Evolutionary conservation across 805 yeast genomes (phyloP), one percentile per base, ranked within the genome.

Genomic region (Starmerella lactis-condensi): DNA sequence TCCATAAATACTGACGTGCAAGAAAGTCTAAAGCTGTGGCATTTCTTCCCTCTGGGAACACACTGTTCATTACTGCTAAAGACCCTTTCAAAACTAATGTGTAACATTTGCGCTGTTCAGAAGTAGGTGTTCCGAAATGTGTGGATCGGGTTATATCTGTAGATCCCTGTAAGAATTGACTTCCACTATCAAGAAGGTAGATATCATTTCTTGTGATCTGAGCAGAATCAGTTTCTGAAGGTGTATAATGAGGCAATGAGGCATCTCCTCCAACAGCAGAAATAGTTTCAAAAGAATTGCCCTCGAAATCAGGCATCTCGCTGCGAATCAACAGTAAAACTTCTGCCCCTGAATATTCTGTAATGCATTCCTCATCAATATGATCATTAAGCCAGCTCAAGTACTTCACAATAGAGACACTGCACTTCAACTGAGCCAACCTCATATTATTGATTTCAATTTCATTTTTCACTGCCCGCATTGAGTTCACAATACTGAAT

Each of bases 61-160:
- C 68, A 4, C 81, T 65, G 52, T 67, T 60, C 17, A 91, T 91
- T 11, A 89, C 65, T 1, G 85, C 83, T 34, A 89, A 58, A 47
- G 89, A 93, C 6, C 96, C 98, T 55, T 82, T 79, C 34, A 89
- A 60, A 1, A 89, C 99, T 24, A 78, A 56, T 0, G 96, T 77
- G 52, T 81, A 85, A 32, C 71, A 71, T 39, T 62, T 63, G 18
- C 58, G 61, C 48, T 75, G 75, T 38, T 75, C 76, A 10, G 42
- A 43, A 0, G 64, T 44, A 9, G 89, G 81, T 3, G 54, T 52
- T 5, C 57, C 58, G 48, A 78, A 75, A 48, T 78, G 89, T 30
- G 72, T 54, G 0, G 96, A 81, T 44, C 99, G 65, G 0, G 98
- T 89, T 18, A 83, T 79, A 50, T 89, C 99, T 0, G 98, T 89